Evolutionary conservation across 192 early-diverging fungal genomes (phyloP), one percentile per base, ranked within the genome.

Genomic region (Chytriomyces sp.): DNA sequence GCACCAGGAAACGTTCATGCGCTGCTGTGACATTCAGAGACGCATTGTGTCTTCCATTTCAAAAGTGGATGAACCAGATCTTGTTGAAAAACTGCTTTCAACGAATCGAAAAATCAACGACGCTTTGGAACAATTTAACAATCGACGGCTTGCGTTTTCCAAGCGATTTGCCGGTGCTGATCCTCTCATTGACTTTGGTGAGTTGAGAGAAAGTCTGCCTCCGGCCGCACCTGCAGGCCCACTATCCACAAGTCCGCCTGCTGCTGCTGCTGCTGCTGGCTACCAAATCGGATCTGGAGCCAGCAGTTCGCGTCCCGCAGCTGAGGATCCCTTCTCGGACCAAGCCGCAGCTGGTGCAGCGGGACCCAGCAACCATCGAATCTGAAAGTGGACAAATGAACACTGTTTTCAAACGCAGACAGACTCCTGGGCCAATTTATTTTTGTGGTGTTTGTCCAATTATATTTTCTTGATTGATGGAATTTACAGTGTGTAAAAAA

Each of bases 51-150:
- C n/a, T 8, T 20, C 11, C 20, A 48, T 79, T 74, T 23, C 66
- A 44, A 46, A 67, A 60, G 78, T 79, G 9, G 23, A 24, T 11
- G 78, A 79, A 61, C 62, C 70, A 43, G 78, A 72, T n/a, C 50
- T 79, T 7, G 23, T 74, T 18, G 77, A 68, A n/a, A 72, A 79
- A 47, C 71, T 79, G 5, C 35, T 79, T 16, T 50, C 53, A 24
- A 8, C 59, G 6, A 78, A 70, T 45, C 7, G 44, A 18, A 46
- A 66, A 20, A 28, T 78, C 44, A 48, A 44, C 23, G 69, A 7
- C 13, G 77, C 69, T 7, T 44, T 78, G 57, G 69, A 78, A 3
- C 61, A 62, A 28, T 78, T 64, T 69, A 65, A 69, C 26, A 62
- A 60, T 26, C 53, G 53, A 57, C 13, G 53, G 20, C 20, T 57